Evolutionary conservation across 2,329 filamentous ascomycete species (phyloP), one percentile per base, ranked within the genome.

Genomic region (Akanthomyces lecanii): DNA sequence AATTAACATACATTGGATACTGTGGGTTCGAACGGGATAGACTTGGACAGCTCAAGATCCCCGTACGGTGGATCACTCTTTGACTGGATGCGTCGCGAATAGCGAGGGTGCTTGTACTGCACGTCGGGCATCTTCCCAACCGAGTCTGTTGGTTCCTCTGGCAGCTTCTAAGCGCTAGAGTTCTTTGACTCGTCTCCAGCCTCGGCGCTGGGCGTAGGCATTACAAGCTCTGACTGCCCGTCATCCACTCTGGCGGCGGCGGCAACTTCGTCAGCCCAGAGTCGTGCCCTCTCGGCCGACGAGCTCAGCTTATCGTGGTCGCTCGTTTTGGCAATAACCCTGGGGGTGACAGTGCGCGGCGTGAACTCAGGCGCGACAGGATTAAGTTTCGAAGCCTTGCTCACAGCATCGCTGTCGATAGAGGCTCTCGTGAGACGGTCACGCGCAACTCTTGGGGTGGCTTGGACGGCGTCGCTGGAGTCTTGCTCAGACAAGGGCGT

Each of bases 351-450:
- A 8, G 54, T 47, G 12, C 77, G 77, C 54, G 83, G 83, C 1
- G 82, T 85, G 65, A 86, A 86, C 60, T 80, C 79, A 51, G 81
- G 78, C 33, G 83, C 83, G 67, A 79, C 75, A 38, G 83, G 83
- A 72, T 86, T 85, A 68, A 85, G 73, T 69, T 76, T 82, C 65
- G 77, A 64, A 21, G 44, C 52, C 18, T 52, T 53, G 53, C 59
- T 64, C 44, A 60, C 6, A 23, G 60, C 51, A 44, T 62, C 60
- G 23, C 60, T 62, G 25, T 62, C 60, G 2, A 55, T 45, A 5
- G 60, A 62, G 16, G 30, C 44, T 44, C 42, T 55, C 10, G 50
- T 33, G 14, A 23, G 7, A 38, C 5, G n/a, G 16, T 55, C 25
- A 33, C 60, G 40, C 16, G 30, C 55, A 5, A 14, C 73, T 51